These are phyloP conservation scores for Phaeosphaeriaceae sp. DNA, from an alignment of 2,329 filamentous ascomycete species.

Conservation along the genomic window DNA sequence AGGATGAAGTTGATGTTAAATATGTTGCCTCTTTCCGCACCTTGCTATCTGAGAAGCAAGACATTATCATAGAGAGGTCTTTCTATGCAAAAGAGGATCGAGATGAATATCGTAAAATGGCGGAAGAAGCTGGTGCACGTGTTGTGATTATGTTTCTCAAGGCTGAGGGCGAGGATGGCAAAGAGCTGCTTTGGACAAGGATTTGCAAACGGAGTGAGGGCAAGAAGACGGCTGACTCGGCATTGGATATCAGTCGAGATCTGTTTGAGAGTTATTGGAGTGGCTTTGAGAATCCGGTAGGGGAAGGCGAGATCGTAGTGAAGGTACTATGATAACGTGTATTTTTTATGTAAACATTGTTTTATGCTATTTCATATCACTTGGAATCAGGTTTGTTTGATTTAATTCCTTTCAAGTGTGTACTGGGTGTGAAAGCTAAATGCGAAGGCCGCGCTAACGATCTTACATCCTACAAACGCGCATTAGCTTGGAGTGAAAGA, in stretches of 20 bases:
- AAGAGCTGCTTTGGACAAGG: slow-evolving; percentile 12
- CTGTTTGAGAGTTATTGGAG: slow-evolving; percentile 16
- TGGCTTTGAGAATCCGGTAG: slow-evolving; percentile 15
- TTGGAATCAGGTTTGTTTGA: no score
- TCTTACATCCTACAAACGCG: no score
- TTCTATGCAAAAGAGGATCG: slow-evolving; percentile 20
- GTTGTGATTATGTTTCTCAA: slow-evolving; percentile 15
- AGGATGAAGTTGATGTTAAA: slow-evolving; percentile 7
- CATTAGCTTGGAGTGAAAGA: no score
- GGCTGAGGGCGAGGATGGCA: slow-evolving; percentile 5
- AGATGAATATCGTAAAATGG: slow-evolving; percentile 7
- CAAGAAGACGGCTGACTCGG: slow-evolving; percentile 13
- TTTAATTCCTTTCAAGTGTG: no score
- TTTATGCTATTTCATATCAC: no score
- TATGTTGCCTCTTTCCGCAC: slow-evolving; percentile 5
- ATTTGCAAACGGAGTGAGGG: slow-evolving; percentile 8
- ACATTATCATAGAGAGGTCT: slow-evolving; percentile 14
- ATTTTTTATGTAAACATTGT: no score
- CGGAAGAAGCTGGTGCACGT: slow-evolving; percentile 7
- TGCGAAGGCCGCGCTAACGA: no score
- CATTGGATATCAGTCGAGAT: slow-evolving; percentile 12
- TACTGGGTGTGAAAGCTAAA: no score
- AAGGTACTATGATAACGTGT: no score
- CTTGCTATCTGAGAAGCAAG: slow-evolving; percentile 3
- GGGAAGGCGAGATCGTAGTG: slow-evolving; percentile 11